Base-by-base conservation (phyloP, 106 monocot genomes). In the Hemerocallis citrina region DNA sequence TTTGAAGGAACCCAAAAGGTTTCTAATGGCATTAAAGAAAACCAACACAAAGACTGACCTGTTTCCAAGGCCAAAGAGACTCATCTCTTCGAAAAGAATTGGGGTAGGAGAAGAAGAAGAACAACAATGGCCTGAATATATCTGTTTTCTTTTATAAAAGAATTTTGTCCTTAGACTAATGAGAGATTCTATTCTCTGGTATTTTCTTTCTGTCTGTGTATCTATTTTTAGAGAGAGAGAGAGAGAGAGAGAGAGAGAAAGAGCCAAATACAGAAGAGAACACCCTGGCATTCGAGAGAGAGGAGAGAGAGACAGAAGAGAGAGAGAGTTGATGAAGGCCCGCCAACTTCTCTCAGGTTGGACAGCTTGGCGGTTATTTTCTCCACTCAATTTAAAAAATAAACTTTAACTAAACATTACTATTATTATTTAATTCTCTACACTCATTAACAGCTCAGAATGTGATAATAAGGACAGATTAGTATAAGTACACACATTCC, bases 21-120 rank as follows among this genome's bases (percentile, higher is more conserved):
- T n/a, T n/a, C n/a, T 38, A 38, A 6, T 38, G 37, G 5, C 11
- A 38, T 38, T 2, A 22, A 24, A 11, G 35, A 35, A 47, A 64
- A 7, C 7, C 5, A 15, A 17, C 46, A 46, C 0, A 46, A 30
- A 8, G 3, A 65, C 25, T 14, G 5, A 72, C 72, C 64, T 72
- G 72, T 47, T 72, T 64, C 72, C 72, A 15, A 72, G 36, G 35
- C 57, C 57, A 24, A 72, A 65, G 25, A 63, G 64, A 17, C 64
- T 72, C 72, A 72, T 72, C 25, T 71, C 34, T 67, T 40, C 31
- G n/a, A n/a, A n/a, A n/a, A n/a, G n/a, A n/a, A n/a, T n/a, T n/a
- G n/a, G n/a, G n/a, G n/a, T 22, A 9, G 30, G 3, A 47, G 39
- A 34, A 43, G 44, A 17, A 16, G 7, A 63, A 34, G n/a, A 21